Evolutionary conservation across 2,329 filamentous ascomycete species (phyloP).

Genomic region (Diaporthe ilicicola): DNA sequence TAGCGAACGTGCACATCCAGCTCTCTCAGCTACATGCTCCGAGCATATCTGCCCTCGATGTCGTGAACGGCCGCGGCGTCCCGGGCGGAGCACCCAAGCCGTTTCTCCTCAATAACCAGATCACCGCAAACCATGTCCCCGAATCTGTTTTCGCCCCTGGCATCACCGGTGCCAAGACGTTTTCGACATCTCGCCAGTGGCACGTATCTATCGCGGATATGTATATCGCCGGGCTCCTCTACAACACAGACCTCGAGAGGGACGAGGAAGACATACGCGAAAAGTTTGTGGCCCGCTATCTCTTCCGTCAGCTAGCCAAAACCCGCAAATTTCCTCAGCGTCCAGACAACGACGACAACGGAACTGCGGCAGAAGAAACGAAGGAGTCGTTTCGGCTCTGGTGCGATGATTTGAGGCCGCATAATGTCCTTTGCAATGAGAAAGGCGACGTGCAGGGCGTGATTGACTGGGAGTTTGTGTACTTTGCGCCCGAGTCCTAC

Average conservation of each 20-base stretch:
- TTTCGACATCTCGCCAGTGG: not conserved
- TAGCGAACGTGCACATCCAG: not conserved
- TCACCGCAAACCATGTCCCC: not conserved
- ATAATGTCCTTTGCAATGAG: slow-evolving; percentile 12
- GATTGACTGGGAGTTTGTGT: slow-evolving; percentile 22
- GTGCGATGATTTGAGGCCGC: slow-evolving; percentile 20
- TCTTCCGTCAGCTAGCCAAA: not conserved
- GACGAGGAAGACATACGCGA: not conserved
- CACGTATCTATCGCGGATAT: not conserved
- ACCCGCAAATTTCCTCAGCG: not conserved
- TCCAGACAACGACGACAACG: not conserved
- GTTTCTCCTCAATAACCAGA: not conserved
- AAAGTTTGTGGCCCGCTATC: not conserved
- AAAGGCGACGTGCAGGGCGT: slow-evolving; percentile 7
- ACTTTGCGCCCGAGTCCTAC: slow-evolving; percentile 12
- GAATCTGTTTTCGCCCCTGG: not conserved
- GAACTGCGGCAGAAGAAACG: not conserved
- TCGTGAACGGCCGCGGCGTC: not conserved
- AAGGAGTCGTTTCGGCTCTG: slow-evolving; percentile 18
- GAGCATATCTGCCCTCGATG: not conserved
- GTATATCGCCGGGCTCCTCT: not conserved
- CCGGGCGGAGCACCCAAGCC: not conserved
- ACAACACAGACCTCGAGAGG: not conserved
- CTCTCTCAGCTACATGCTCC: not conserved
- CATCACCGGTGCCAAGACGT: not conserved